Conservation (phyloP, 2,329 filamentous ascomycete species). For the Verticillium nubilum region DNA sequence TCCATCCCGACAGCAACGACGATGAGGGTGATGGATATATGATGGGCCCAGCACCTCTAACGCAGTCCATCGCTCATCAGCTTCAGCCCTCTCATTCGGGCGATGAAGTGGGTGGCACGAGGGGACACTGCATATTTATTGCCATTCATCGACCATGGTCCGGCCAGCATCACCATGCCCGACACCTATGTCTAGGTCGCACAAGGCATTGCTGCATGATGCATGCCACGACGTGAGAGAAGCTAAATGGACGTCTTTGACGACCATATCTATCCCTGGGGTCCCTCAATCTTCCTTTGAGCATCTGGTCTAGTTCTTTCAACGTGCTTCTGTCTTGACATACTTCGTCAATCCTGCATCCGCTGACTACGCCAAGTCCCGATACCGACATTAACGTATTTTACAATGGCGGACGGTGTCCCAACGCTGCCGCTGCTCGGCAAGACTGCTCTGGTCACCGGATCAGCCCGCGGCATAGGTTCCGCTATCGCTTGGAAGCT, state of each 20-base stretch:
- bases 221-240: neutral
- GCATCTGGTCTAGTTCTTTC: too few relatives aligned
- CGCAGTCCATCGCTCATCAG: neutral
- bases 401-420: neutral
- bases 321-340: too few relatives aligned
- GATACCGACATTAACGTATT: too few relatives aligned
- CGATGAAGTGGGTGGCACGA: neutral
- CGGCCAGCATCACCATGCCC: neutral
- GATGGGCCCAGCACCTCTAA: neutral
- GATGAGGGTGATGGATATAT: neutral
- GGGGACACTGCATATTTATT: neutral
- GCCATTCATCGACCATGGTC: neutral
- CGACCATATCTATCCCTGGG: too few relatives aligned
- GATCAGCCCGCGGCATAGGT: slow-evolving; percentile 50
- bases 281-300: too few relatives aligned
- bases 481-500: slow-evolving; percentile 52
- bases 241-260: neutral
- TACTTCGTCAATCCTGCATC: too few relatives aligned
- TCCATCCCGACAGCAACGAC: neutral
- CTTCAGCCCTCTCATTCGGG: neutral
- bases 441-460: slow-evolving; percentile 10
- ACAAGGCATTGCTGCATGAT: neutral
- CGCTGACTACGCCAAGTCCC: too few relatives aligned
- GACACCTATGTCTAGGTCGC: neutral
- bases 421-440: neutral